Evolutionary conservation across 2,329 filamentous ascomycete species (phyloP).

Genomic region (Ophiostoma piceae): DNA sequence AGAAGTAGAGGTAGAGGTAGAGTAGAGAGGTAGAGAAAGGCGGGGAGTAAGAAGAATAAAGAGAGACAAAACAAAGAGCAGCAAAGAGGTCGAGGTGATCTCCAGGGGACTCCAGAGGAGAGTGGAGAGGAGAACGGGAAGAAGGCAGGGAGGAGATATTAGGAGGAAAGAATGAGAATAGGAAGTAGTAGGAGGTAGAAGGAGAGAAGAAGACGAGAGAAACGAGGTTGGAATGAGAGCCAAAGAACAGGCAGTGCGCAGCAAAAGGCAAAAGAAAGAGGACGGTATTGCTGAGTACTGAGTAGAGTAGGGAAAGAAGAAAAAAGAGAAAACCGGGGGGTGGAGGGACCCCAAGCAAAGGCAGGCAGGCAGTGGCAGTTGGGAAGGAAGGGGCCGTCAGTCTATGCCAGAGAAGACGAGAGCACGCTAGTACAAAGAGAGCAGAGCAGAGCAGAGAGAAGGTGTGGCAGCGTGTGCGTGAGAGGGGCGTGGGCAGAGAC

Average conservation of each 20-base stretch:
- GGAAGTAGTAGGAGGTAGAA: neutral
- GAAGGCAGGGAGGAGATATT: neutral
- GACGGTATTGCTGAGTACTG: neutral
- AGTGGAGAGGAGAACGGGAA: neutral
- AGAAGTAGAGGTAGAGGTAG: neutral
- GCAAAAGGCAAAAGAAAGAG: no score
- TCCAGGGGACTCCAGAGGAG: neutral
- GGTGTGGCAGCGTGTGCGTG: slow-evolving; percentile 8
- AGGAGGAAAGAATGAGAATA: neutral
- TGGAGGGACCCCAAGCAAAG: slow-evolving; percentile 4
- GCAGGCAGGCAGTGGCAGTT: slow-evolving; percentile 4
- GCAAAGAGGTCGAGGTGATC: neutral
- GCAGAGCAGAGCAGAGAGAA: neutral
- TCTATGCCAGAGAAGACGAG: neutral
- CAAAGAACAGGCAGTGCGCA: no score
- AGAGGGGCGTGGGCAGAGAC: neutral
- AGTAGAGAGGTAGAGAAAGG: neutral
- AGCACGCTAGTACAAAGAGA: slow-evolving; percentile 9
- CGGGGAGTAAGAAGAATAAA: slow-evolving; percentile 1
- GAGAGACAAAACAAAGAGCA: neutral
- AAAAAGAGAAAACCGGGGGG: neutral
- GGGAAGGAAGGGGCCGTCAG: neutral
- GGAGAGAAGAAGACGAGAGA: neutral
- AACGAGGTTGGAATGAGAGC: neutral
- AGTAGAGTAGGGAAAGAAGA: neutral